Evolutionary conservation across 2,329 filamentous ascomycete genomes (phyloP), one percentile per base, ranked within the genome.

Genomic region (Torrubiellomyces zombiae): DNA sequence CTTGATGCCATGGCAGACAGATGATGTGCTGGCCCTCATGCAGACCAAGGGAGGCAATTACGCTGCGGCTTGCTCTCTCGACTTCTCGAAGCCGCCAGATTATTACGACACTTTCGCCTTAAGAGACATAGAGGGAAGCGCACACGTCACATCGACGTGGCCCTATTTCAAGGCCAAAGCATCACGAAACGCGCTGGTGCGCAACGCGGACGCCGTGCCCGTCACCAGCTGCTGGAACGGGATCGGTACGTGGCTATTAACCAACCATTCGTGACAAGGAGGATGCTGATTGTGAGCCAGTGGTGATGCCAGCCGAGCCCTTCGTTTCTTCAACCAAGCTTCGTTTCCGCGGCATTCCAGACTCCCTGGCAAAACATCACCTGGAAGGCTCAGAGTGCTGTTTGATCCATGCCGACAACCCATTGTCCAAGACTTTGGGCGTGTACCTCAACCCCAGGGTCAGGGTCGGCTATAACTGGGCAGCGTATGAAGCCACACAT

Each of bases 321-420:
- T 73, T 73, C 39, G 58, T 67, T 33, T 51, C 50, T 2, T 42
- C 47, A 2, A 40, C 40, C 3, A 36, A 39, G 22, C 43, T 79
- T 0, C 55, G 51, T n/a, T 80, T 80, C 45, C 67, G 75, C 7
- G 73, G 60, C 4, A 56, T 77, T 13, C 42, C 65, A 0, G 74
- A 79, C 39, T 61, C 58, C 4, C 62, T 86, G 2, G 68, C 67
- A 3, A 39, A 46, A 6, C 39, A 54, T 14, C 75, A 80, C 39
- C 55, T 83, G 14, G 79, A 85, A 46, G 78, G 61, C n/a, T 77
- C 70, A 9, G 78, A 85, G 48, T 83, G 77, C 53, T 85, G 79
- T 46, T 63, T 85, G 26, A 70, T 81, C 27, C 76, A 81, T 41
- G 67, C 68, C 3, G 76, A 81, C 39, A 81, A 80, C 37, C 66